Base-by-base conservation (phyloP, 2,329 filamentous ascomycete genomes). In the Aspergillus niger region DNA sequence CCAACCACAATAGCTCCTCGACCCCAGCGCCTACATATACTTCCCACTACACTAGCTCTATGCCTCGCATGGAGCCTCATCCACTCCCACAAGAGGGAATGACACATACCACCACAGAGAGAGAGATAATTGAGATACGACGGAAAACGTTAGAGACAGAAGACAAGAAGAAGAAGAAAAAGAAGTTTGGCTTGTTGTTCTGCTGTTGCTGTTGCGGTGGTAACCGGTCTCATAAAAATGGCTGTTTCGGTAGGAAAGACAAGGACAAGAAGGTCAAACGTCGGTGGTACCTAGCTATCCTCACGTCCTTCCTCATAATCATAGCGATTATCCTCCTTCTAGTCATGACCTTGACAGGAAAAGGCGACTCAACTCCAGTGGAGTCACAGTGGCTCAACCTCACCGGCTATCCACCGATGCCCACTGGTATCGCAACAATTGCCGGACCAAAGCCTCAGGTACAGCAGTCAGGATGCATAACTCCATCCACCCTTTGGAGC, bases 341-440 rank as follows among this genome's bases (percentile, higher is more conserved):
- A 1, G 74, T 83, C 0, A 82, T 87, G 11, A 81, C 85, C 1
- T 76, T 91, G 44, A 82, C 80, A 56, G 79, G 76, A 64, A 77
- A 77, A 65, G 71, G 76, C 43, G 69, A 78, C 70, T 68, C 67
- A 58, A 81, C 72, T 3, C 74, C 78, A 0, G 76, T 80, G 8
- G 74, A 83, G 65, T 82, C 83, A 2, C 78, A 83, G 52, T 97
- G 91, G 89, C 82, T 97, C 59, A 97, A 96, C 71, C 74, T 96
- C 63, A 96, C 93, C 1, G 87, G 88, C 54, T 97, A 91, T 67
- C 93, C 93, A 17, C 89, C 92, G 0, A 91, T 97, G 70, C 91
- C 91, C 1, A 94, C 91, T 0, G 94, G 93, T 0, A 83, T 94
- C 17, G 83, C 91, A 62, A 96, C 91, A 0, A 84, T 97, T 15